phyloP scores from a whole-genome alignment of 2,329 filamentous ascomycete genomes.

The Nemania sp. region DNA sequence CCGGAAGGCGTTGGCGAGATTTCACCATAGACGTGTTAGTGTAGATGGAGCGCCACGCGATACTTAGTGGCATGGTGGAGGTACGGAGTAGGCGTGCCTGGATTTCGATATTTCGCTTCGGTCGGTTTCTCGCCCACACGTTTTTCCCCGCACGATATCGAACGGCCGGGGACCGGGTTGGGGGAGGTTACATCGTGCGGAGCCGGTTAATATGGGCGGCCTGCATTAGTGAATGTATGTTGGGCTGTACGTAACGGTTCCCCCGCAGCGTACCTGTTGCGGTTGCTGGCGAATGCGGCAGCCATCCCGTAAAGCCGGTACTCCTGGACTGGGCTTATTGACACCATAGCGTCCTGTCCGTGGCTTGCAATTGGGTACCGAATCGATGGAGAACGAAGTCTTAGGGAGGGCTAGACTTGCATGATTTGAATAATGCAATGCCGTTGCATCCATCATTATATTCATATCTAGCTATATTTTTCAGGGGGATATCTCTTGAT shows the following conservation, averaged over 20 bases:
- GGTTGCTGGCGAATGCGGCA: constrained; percentile 9
- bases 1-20: constrained; percentile 6
- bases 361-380: no score
- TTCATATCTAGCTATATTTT: no score
- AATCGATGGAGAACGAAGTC: no score
- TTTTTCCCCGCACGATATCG: constrained; percentile 20
- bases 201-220: constrained; percentile 16
- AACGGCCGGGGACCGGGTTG: constrained; percentile 6
- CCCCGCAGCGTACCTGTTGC: neutral
- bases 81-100: no score
- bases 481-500: no score
- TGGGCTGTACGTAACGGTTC: no score
- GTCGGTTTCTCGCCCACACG: constrained; percentile 4
- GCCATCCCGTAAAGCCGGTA: constrained; percentile 15
- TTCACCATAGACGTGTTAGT: no score
- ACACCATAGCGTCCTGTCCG: neutral
- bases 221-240: no score
- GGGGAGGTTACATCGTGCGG: constrained; percentile 8
- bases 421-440: no score
- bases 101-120: constrained; percentile 1
- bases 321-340: neutral
- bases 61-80: no score
- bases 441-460: no score
- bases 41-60: neutral
- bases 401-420: no score